Evolutionary conservation across 2,329 filamentous ascomycete species (phyloP).

Genomic region (Rugonectria rugulosa): DNA sequence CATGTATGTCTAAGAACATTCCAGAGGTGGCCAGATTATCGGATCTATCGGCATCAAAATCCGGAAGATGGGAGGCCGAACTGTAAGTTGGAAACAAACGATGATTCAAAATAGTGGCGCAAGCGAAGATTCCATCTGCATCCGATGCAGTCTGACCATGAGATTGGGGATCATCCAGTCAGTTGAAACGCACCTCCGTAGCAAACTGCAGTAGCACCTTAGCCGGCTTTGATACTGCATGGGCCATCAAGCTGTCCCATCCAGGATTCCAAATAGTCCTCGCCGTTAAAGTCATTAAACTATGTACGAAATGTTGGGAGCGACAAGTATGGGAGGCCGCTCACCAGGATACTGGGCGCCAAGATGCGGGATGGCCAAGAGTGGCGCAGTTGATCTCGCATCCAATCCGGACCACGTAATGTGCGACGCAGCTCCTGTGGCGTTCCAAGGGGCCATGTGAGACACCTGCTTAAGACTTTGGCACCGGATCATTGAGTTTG

Average conservation of each 20-base stretch:
- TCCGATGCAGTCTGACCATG: not conserved
- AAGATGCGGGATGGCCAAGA: slow-evolving; percentile 34
- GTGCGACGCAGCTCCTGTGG: slow-evolving; percentile 35
- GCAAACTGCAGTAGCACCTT: no score
- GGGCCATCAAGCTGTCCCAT: no score
- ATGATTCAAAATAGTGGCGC: slow-evolving; percentile 29
- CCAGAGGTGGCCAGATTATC: slow-evolving; percentile 6
- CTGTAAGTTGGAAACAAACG: slow-evolving; percentile 6
- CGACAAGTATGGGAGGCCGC: not conserved
- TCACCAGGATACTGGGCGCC: slow-evolving; percentile 25
- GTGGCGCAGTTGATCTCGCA: slow-evolving; percentile 42
- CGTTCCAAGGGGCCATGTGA: slow-evolving; percentile 36
- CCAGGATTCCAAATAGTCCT: no score
- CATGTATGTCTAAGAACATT: slow-evolving; percentile 3
- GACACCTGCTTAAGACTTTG: slow-evolving; percentile 30
- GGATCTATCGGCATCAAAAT: slow-evolving; percentile 29
- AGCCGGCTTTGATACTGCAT: no score
- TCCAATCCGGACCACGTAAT: slow-evolving; percentile 39
- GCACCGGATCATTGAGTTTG: slow-evolving; percentile 23
- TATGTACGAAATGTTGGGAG: slow-evolving; percentile 1
- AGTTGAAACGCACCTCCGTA: no score
- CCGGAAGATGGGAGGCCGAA: slow-evolving; percentile 5
- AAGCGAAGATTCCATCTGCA: slow-evolving; percentile 7
- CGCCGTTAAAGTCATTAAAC: no score
- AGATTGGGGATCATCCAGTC: no score